Evolutionary conservation across 192 early-diverging fungal genomes (phyloP).

Genomic region (Backusella westeae): DNA sequence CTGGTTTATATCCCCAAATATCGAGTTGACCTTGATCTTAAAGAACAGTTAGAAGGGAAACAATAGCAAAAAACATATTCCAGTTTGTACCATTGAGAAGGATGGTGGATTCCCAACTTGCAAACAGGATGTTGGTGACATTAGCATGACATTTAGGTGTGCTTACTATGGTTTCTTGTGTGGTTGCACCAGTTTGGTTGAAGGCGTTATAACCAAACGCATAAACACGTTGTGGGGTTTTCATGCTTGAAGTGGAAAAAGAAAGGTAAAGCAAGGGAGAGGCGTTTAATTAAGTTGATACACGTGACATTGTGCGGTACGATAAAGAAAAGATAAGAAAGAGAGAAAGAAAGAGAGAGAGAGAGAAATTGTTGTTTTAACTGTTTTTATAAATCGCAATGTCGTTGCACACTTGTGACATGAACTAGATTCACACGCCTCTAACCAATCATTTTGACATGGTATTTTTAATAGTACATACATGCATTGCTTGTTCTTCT

Average conservation of each 20-base stretch:
- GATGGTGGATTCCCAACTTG: slow-evolving; percentile 16
- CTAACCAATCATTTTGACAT: no score
- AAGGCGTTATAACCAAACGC: slow-evolving; percentile 16
- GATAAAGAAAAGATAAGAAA: no score
- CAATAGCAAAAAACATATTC: neutral
- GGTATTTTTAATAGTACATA: no score
- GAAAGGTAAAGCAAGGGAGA: neutral
- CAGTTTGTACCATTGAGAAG: neutral
- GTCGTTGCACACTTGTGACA: no score
- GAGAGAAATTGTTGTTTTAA: no score
- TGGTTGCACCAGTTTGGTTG: neutral
- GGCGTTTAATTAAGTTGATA: no score
- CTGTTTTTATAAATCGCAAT: no score
- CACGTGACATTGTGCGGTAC: neutral
- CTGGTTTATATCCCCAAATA: slow-evolving; percentile 17
- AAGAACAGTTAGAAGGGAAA: neutral
- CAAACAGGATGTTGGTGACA: neutral
- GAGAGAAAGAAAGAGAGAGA: no score
- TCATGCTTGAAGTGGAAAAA: neutral
- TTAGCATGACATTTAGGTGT: neutral
- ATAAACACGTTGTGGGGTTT: neutral
- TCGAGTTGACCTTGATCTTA: neutral
- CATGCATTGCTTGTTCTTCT: no score
- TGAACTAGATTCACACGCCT: no score
- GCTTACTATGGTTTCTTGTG: neutral